Percentiles rank a stretch among this genome's conserved stretches.
Conservation (phyloP, 176 grass and related monocot species). For the Oryza glumipatula region DNA sequence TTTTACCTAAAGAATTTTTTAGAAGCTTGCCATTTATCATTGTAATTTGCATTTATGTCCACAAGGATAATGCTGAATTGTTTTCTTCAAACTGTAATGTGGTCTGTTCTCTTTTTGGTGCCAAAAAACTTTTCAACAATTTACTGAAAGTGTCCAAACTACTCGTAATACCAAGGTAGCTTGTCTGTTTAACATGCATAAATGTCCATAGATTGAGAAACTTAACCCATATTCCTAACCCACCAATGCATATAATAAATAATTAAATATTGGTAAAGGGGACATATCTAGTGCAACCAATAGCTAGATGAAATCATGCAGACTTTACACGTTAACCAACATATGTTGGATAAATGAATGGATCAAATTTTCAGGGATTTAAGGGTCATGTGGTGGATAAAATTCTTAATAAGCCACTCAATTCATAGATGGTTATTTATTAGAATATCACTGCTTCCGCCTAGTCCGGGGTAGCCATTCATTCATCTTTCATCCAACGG, state of each 20-base stretch:
- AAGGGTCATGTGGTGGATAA: constrained; percentile 8
- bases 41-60: not conserved
- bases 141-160: constrained; percentile 16
- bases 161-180: not conserved
- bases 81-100: not conserved
- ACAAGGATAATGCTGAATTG: not conserved
- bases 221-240: not conserved
- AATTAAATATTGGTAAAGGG: not conserved
- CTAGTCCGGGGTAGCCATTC: not conserved
- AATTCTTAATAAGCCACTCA: not conserved
- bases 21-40: constrained; percentile 1
- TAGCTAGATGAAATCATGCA: not conserved
- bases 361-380: constrained; percentile 7
- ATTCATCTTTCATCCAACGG: constrained; percentile 10
- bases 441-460: not conserved
- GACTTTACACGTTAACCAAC: not conserved
- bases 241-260: not conserved
- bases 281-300: constrained; percentile 8
- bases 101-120: not conserved
- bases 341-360: not conserved
- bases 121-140: not conserved
- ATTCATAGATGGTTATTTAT: not conserved
- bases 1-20: not conserved
- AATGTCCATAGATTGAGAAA: not conserved
- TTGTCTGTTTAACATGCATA: not conserved